Evolutionary conservation across 768 basidiomycete species (phyloP), one percentile per base, ranked within the genome.

Genomic region (Xanthoconium stramineum): DNA sequence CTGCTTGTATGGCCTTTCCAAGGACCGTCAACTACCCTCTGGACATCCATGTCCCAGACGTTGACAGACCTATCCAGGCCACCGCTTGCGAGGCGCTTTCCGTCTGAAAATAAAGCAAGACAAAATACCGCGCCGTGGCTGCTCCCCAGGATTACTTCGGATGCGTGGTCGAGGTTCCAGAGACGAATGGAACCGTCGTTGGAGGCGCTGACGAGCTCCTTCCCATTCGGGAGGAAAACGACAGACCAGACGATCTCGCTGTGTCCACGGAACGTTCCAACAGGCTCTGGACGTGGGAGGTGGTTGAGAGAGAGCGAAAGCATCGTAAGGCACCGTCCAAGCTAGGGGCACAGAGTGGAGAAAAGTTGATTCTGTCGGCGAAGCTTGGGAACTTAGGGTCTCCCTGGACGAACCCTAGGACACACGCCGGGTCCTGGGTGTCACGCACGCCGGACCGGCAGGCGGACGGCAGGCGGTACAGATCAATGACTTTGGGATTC

Each of bases 251-350:
- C 68, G 45, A 68, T 69, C 56, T 59, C 63, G 58, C 38, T 69
- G 42, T 68, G 65, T 42, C 67, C 67, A 57, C 57, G 48, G 50
- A 69, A 52, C 5, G 54, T 58, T 28, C 30, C 63, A 40, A 68
- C 28, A 17, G 68, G 68, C 57, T 44, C 55, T 48, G 59, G 67
- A 15, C 59, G 68, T 49, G 63, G 52, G 35, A 68, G 57, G 53
- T 68, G 67, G 68, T 65, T 13, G 65, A 69, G 60, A 45, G 67
- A 65, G 68, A 68, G 68, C 62, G 67, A 68, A 17, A 67, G 67
- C 67, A 68, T 68, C 55, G 57, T 64, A 58, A 59, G 59, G 61
- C 32, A 56, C 64, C 51, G 3, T 53, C 57, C 45, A 35, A 57
- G 55, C 65, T 65, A 69, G 62, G 65, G 65, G 65, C 49, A 47